Evolutionary conservation across 2,329 filamentous ascomycete species (phyloP), one percentile per base, ranked within the genome.

Genomic region (Anthostomella pinea): DNA sequence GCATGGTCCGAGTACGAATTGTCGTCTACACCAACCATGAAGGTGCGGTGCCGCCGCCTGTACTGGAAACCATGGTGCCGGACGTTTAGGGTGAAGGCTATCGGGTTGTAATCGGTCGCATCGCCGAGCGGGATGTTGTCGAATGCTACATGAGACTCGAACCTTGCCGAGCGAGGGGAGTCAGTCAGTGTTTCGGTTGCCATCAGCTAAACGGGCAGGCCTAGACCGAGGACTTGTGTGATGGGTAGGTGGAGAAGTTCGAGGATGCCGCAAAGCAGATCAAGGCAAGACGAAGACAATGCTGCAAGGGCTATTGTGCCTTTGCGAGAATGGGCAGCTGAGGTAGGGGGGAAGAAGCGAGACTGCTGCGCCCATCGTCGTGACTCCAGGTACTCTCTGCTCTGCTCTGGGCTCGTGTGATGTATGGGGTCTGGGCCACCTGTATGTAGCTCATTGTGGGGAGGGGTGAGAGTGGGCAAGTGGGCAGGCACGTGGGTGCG

Each of bases 1-100:
- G 90, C 90, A 63, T 91, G 93, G 45, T 95, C 87, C 6, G 88
- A 95, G 63, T 95, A 95, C 40, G 87, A 79, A 52, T 95, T 89
- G 54, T 91, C 86, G 63, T 95, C 90, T 13, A 90, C 85, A 14
- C 90, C 90, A 46, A 90, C 91, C 58, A 96, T 81, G 54, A 95
- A 95, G 7, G 87, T 94, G 35, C 90, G 81, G 35, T 87, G 93
- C 41, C 87, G 77, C 43, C 88, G 82, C 26, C 81, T 83, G 46
- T 83, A 82, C 51, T 87, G 81, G 63, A 93, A 95, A 48, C 90
- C 87, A 50, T 84, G 84, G 62, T 96, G 90, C 56, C 88, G 87
- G 50, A 85, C 79, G 54, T 89, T 89, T 41, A 95, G 70, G 1
- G 88, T 94, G 49, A 95, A 77, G 5, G 87, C 87, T 14, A 72